Evolutionary conservation across 106 monocot genomes (phyloP), one percentile per base, ranked within the genome.

Genomic region (Allium sativum): DNA sequence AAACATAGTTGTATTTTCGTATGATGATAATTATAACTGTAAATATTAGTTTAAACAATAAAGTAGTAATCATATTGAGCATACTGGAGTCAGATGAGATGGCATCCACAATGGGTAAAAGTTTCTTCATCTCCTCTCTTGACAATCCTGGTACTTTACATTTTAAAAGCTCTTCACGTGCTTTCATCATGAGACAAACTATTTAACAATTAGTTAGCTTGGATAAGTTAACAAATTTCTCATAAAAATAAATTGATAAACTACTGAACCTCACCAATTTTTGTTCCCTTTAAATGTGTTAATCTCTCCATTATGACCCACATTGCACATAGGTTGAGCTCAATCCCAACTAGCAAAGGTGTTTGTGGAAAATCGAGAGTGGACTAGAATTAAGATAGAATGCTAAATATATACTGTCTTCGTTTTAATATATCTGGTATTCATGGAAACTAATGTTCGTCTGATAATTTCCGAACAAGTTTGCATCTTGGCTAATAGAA

Each of bases 321-420:
- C 63, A 65, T 92, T 74, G 76, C 98, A 92, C 98, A 98, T 98
- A 0, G 98, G 98, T 51, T 98, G 98, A 72, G 98, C 98, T 74
- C 98, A 88, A 66, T 98, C 98, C 98, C 98, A 98, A 47, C 98
- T 98, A 44, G 98, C 92, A 53, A 98, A 98, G 18, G 98, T 98
- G 57, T 98, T 98, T 16, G 98, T 98, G 12, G 98, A 98, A 80
- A 98, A 98, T 11, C 98, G 78, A 66, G 98, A 98, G 68, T 98
- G 98, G 18, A 98, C 78, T 92, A 92, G 85, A 48, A 74, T 21
- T 17, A 12, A 31, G 17, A 58, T 10, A 70, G n/a, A 48, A n/a
- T 52, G 40, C 48, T 84, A 15, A 76, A 31, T 20, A 31, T 62
- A 69, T 21, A 62, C 18, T 40, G 53, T 18, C 16, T 40, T 8